Percentiles rank a stretch among this genome's conserved stretches.
These are phyloP conservation scores for Candida caryicola DNA, from an alignment of 805 yeast genomes.

Conservation along the genomic window DNA sequence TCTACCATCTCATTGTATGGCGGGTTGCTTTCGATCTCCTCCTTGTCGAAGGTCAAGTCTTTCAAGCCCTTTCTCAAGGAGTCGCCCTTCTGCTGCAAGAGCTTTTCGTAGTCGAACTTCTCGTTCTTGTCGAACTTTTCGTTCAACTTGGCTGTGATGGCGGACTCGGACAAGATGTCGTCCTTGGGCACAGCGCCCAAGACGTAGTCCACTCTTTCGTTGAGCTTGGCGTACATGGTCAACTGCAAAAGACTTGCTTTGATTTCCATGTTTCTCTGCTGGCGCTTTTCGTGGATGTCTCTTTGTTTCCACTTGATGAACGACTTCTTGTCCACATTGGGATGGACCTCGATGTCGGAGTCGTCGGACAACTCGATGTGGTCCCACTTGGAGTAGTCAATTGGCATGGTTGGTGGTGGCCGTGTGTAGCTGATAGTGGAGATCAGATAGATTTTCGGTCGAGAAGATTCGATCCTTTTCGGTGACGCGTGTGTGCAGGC, in stretches of 20 bases:
- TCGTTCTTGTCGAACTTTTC: constrained; percentile 56
- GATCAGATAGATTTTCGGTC: no score
- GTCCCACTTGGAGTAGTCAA: constrained; percentile 98
- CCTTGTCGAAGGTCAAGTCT: constrained; percentile 34
- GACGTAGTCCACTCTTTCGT: constrained; percentile 67
- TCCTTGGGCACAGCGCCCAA: constrained; percentile 41
- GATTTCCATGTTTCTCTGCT: constrained; percentile 74
- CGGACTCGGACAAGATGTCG: constrained; percentile 31
- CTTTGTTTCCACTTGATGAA: constrained; percentile 96
- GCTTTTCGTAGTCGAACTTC: constrained; percentile 47
- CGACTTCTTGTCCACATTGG: constrained; percentile 91
- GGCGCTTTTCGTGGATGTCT: constrained; percentile 91
- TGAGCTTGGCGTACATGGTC: constrained; percentile 75
- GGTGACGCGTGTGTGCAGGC: no score
- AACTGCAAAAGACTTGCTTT: constrained; percentile 70
- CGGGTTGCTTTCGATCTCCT: constrained; percentile 45
- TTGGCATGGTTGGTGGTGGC: constrained; percentile 49
- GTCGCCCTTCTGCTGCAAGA: constrained; percentile 38
- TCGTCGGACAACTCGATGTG: constrained; percentile 94
- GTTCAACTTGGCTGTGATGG: constrained; percentile 41
- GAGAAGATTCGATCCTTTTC: no score
- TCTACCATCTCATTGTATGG: constrained; percentile 91
- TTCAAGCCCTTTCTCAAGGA: constrained; percentile 43
- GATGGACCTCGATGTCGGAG: constrained; percentile 96
- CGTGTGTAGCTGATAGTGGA: no score